Conservation (phyloP, 495 filamentous ascomycete genomes). For the Aspergillus diversus region DNA sequence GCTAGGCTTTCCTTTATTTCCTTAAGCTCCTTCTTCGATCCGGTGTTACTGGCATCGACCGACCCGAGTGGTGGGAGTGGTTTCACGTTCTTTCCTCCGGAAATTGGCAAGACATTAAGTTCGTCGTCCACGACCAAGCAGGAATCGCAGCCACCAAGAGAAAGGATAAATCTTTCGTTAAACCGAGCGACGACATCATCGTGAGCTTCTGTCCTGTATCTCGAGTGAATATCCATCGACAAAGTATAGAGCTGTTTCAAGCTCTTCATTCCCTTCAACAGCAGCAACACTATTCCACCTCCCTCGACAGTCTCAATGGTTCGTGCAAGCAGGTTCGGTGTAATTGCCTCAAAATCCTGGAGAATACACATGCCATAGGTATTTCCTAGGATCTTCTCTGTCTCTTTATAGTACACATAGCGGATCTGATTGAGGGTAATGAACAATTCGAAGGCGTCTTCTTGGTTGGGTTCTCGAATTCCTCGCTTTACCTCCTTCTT, state of each 20-base stretch:
- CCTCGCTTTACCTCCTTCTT: slow-evolving; percentile 97
- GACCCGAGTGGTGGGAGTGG: slow-evolving; percentile 72
- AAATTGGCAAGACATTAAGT: slow-evolving; percentile 95
- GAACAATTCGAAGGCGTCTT: slow-evolving; percentile 98
- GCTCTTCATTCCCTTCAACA: slow-evolving; percentile 96
- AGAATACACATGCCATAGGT: slow-evolving; percentile 99
- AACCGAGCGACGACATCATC: slow-evolving; percentile 94
- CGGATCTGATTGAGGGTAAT: slow-evolving; percentile 95
- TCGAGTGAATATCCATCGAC: slow-evolving; percentile 96
- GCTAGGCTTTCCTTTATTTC: slow-evolving; percentile 84
- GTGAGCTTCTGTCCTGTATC: slow-evolving; percentile 96
- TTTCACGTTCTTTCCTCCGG: slow-evolving; percentile 90
- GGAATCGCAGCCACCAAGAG: slow-evolving; percentile 88
- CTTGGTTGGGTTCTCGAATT: slow-evolving; percentile 89
- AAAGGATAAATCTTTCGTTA: slow-evolving; percentile 97
- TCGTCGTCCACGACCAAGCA: slow-evolving; percentile 98
- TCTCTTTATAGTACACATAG: slow-evolving; percentile 99
- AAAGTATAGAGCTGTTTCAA: slow-evolving; percentile 96
- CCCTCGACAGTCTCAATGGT: slow-evolving; percentile 98
- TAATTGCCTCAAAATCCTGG: slow-evolving; percentile 98
- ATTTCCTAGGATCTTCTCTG: slow-evolving; percentile 98
- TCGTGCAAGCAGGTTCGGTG: slow-evolving; percentile 90
- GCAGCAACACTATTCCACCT: slow-evolving; percentile 85
- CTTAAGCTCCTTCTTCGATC: slow-evolving; percentile 75
- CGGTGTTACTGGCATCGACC: slow-evolving; percentile 65